Base-by-base conservation (phyloP, 768 basidiomycete species). In the Cantharellus anzutake region DNA sequence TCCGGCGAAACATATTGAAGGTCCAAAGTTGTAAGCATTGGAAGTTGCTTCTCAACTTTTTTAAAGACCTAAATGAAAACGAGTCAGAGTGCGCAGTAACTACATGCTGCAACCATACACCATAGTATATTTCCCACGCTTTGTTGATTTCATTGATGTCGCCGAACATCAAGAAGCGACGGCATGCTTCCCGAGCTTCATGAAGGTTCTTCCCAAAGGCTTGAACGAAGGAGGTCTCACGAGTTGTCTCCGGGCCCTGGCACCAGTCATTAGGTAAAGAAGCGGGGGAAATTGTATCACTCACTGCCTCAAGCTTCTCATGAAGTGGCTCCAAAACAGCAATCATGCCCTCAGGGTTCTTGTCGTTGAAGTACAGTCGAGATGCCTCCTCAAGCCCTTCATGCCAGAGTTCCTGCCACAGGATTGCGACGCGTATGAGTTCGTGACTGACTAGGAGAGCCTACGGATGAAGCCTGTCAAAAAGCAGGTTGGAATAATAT, bases 391-490 rank as follows among this genome's bases (percentile, higher is more conserved):
- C 96, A 29, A 99, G 75, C 16, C 90, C 92, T 72, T 99, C 96
- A 66, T 97, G 92, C 96, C 96, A 99, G 63, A 92, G 74, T 69
- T 99, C 96, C 65, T 98, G 93, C 96, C 96, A 99, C 5, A 99
- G 74, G 62, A 99, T 98, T 4, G 96, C 94, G 4, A 98, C 89
- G 20, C 96, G 84, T 61, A 98, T 97, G 42, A 99, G 78, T 68
- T 99, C 96, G 39, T 86, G 82, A 67, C 89, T 89, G 70, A 99
- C 90, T 35, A 94, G 68, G 52, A 83, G 73, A 5, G 92, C 93
- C 81, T 91, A 62, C 20, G 20, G 44, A 11, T 20, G 44, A 11
- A 48, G 20, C 14, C 29, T 55, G 4, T n/a, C 4, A 5, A 5
- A 38, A 41, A 4, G 58, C 35, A 39, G 41, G 51, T 55, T 7